Base-by-base conservation (phyloP, 2,329 filamentous ascomycete species). In the Coniochaeta pulveracea region DNA sequence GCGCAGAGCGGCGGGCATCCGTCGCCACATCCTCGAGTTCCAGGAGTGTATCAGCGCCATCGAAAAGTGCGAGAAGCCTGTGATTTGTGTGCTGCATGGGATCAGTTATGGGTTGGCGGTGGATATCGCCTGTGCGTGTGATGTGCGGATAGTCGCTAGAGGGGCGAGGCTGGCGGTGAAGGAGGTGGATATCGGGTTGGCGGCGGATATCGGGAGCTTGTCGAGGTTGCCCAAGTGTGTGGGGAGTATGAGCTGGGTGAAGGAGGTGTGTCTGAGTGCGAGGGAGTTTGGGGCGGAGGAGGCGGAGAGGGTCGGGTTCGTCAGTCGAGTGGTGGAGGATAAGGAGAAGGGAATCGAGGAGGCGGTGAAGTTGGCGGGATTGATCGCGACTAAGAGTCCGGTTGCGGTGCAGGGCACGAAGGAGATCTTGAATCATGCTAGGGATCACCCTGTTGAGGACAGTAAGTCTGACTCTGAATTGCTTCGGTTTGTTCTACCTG, bases 61-160 rank as follows among this genome's bases (percentile, higher is more conserved):
- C 34, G 89, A 95, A 54, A 76, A 70, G 45, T 96, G 89, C 57
- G 83, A 91, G 59, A 96, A 96, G 60, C 85, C 85, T 39, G 84
- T 95, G 21, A 81, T 96, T 37, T 79, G 75, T 33, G 77, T 85
- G 14, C 58, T 94, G 43, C 84, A 93, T 47, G 86, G 80, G 25
- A 74, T 88, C 44, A 70, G 78, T 3, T 76, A 84, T 45, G 85
- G 86, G 11, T 65, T 93, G 8, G 83, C 76, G 12, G 79, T 93
- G 41, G 85, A 93, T 51, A 66, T 85, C 37, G 63, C 72, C 19
- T 72, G 71, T 43, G 76, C 75, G 47, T 73, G 76, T 43, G 83
- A 89, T 52, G 69, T 89, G 36, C 72, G 83, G 31, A 60, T 88
- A 42, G 73, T 68, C 45, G 63, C 74, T 0, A 54, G 60, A 26